Conservation (phyloP, 2,329 filamentous ascomycete genomes). For the Simplicillium sp. region DNA sequence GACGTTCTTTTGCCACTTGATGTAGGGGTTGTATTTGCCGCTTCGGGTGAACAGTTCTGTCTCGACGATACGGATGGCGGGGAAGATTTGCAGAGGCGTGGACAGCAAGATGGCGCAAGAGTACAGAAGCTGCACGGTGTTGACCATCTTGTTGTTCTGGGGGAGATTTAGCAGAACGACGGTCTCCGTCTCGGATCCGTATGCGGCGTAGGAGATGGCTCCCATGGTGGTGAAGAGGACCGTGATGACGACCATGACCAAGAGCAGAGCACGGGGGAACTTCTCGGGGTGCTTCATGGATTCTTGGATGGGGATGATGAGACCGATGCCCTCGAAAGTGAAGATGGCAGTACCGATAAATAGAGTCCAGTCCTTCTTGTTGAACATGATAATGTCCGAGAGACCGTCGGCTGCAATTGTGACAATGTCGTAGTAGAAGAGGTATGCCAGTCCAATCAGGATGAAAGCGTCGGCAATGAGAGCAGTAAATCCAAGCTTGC, state of each 20-base stretch:
- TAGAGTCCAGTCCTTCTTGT: slow-evolving; percentile 84
- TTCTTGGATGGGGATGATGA: slow-evolving; percentile 97
- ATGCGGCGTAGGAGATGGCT: slow-evolving; percentile 89
- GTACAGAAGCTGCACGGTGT: slow-evolving; percentile 92
- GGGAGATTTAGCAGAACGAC: slow-evolving; percentile 94
- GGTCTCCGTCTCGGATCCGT: slow-evolving; percentile 89
- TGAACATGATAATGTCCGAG: slow-evolving; percentile 84
- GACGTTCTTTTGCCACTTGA: slow-evolving; percentile 99
- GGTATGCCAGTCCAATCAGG: slow-evolving; percentile 79
- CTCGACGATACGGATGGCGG: slow-evolving; percentile 91
- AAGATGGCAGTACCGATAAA: slow-evolving; percentile 99
- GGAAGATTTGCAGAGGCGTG: slow-evolving; percentile 94
- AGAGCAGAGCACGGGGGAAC: slow-evolving; percentile 79
- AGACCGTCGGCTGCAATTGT: slow-evolving; percentile 71
- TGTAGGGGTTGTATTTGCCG: slow-evolving; percentile 94
- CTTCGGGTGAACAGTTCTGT: slow-evolving; percentile 89
- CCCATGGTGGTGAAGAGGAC: slow-evolving; percentile 86
- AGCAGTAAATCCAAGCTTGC: slow-evolving; percentile 91
- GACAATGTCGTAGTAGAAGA: slow-evolving; percentile 90
- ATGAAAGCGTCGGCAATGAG: slow-evolving; percentile 93
- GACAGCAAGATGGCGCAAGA: slow-evolving; percentile 95
- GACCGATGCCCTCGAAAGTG: slow-evolving; percentile 93
- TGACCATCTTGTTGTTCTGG: slow-evolving; percentile 91
- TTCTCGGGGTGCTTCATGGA: slow-evolving; percentile 88
- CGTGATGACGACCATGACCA: slow-evolving; percentile 93